Base-by-base conservation (phyloP, 306 rosid species). In the Luffa aegyptiaca region DNA sequence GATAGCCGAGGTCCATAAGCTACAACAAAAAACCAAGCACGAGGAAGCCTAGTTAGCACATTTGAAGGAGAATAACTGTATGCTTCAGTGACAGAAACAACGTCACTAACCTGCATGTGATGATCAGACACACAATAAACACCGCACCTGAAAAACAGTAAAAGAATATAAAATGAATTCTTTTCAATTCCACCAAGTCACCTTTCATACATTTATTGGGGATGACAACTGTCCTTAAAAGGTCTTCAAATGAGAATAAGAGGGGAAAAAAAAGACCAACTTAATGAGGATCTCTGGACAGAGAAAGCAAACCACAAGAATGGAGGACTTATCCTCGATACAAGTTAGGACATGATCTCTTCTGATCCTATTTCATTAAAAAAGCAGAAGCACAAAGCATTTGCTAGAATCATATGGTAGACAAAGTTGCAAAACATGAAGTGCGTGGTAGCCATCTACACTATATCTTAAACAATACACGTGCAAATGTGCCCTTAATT, bases 1-100 rank as follows among this genome's bases (percentile, higher is more conserved):
- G 84, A 95, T 95, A 80, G 93, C 92, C 71, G 99, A 95, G 77
- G 91, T 91, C 98, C 99, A 95, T 14, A 95, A 88, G 85, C 98
- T 95, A 84, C 86, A 90, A 64, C 35, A 90, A 85, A 83, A 77
- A 81, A 79, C 17, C 41, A 18, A 73, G 45, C 61, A 73, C 39
- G 9, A 73, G 62, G 53, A 68, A 81, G 49, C 33, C 63, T 18
- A 31, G 49, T 41, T 36, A 68, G 73, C 1, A 58, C 42, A 58
- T 61, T 18, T 36, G 49, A 75, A 33, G 41, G 35, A 46, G 14
- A 79, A 78, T 35, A 6, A 42, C 8, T 45, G 42, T 14, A 46
- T 61, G 12, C 52, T 20, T 57, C 31, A 64, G 64, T 63, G 17
- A 36, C 10, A 64, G 45, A 82, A 80, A 80, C 65, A 83, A 48